These are phyloP conservation scores for Mortierella alpina DNA, from an alignment of 192 early-diverging fungal species.

Conservation along the genomic window DNA sequence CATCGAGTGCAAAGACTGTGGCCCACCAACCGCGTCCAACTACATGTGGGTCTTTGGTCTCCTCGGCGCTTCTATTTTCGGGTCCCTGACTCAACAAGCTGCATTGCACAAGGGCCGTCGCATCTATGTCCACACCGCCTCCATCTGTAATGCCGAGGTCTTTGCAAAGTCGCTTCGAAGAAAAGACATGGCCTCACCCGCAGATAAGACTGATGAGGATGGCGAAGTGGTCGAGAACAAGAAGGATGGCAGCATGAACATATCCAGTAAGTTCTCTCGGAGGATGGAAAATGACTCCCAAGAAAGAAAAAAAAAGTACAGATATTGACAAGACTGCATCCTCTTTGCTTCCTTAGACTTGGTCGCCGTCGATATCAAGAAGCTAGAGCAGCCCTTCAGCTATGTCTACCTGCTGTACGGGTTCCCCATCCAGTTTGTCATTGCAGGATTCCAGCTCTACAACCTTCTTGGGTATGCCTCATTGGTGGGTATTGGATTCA, in stretches of 20 bases:
- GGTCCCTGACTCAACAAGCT: conserved; percentile 62
- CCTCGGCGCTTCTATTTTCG: conserved; percentile 55
- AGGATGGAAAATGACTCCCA: not conserved
- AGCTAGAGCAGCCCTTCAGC: conserved; percentile 30
- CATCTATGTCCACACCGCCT: conserved; percentile 63
- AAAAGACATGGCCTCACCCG: conserved; percentile 50
- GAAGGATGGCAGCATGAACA: conserved; percentile 38
- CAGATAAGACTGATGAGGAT: conserved; percentile 45
- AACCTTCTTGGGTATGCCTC: conserved; percentile 84
- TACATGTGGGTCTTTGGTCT: conserved; percentile 72
- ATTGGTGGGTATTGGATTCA: conserved; percentile 77
- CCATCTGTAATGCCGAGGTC: conserved; percentile 55
- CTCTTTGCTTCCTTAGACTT: conserved; percentile 10
- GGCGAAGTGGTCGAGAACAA: conserved; percentile 44
- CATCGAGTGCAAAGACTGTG: conserved; percentile 44
- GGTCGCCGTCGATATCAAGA: conserved; percentile 39
- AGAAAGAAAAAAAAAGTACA: not conserved
- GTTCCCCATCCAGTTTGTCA: conserved; percentile 71
- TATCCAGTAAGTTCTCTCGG: conserved; percentile 33
- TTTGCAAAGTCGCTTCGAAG: conserved; percentile 56
- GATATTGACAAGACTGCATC: not conserved
- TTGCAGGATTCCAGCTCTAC: conserved; percentile 78
- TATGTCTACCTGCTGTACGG: conserved; percentile 64
- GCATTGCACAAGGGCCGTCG: conserved; percentile 72
- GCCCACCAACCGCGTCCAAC: conserved; percentile 19